Conservation (phyloP, 352 stramenopile genomes). For the Globisporangium echinulatum region DNA sequence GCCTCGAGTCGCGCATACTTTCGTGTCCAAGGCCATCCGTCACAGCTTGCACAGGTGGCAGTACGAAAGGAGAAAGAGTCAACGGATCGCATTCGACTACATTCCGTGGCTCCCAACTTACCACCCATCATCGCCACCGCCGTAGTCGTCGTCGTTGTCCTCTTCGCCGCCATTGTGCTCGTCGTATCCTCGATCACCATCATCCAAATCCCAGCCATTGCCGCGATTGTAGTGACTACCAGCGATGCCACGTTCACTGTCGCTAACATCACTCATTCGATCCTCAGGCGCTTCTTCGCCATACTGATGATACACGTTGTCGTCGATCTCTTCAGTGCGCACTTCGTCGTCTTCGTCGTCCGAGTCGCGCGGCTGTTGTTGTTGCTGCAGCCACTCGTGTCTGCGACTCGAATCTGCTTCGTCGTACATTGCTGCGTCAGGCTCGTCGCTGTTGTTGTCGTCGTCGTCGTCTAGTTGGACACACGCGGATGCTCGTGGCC, state of each 20-base stretch:
- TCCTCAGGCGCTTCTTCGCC: background rate
- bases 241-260: too few species aligned
- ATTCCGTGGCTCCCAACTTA: too few species aligned
- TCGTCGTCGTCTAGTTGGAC: background rate
- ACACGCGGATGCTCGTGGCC: background rate
- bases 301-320: background rate
- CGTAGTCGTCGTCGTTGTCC: background rate
- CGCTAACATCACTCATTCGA: too few species aligned
- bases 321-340: background rate
- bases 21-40: too few species aligned
- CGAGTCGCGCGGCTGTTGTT: background rate
- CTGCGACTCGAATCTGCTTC: too few species aligned
- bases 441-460: background rate
- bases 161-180: background rate
- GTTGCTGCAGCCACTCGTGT: background rate
- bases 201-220: too few species aligned
- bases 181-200: too few species aligned
- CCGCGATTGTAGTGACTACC: too few species aligned
- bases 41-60: too few species aligned
- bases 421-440: slow-evolving; percentile 5
- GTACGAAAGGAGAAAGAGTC: too few species aligned
- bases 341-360: background rate
- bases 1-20: too few species aligned
- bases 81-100: too few species aligned
- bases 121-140: background rate